Base-by-base conservation (phyloP, 1,139 yeast genomes). In the Sugiyamaella sp. region DNA sequence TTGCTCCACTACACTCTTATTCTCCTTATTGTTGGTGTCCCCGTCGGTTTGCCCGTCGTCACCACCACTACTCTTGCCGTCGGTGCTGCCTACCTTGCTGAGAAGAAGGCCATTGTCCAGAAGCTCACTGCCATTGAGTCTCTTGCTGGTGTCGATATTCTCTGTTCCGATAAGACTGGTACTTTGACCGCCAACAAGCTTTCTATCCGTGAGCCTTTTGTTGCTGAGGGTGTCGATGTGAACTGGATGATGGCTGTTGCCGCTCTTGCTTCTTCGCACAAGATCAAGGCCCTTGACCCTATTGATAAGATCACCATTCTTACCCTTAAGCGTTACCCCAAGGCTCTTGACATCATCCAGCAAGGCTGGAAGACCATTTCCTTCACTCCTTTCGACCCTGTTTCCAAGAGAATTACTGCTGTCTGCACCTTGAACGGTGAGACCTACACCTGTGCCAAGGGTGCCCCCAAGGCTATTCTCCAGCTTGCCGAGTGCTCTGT, bases 401-500 rank as follows among this genome's bases (percentile, higher is more conserved):
- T 89, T 66, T 89, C 96, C 73, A 89, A 89, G 86, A 89, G 90
- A 79, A 96, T 89, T 80, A 86, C 93, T 67, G 95, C 97, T 70
- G 82, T 85, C 74, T 95, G 89, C 76, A 95, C 96, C 64, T 96
- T 96, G 77, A 95, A 89, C 74, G 97, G 97, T 76, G 96, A 89
- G 81, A 82, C 91, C 76, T 89, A 89, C 75, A 80, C 89, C 73
- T 89, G 97, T 85, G 96, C 90, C 74, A 89, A 89, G 82, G 97
- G 97, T 86, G 97, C 97, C 71, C 97, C 97, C 77, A 89, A 89
- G 85, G 91, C 97, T 75, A 96, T 89, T 74, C 95, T 89, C 77
- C 95, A 88, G 79, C 95, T 89, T 76, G 95, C 90, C 79, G 95
- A 95, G 77, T 88, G 91, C 71, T 93, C 96, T 69, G 96, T 89